Conservation (phyloP, 164 flowering plant species). For the Piper longum region DNA sequence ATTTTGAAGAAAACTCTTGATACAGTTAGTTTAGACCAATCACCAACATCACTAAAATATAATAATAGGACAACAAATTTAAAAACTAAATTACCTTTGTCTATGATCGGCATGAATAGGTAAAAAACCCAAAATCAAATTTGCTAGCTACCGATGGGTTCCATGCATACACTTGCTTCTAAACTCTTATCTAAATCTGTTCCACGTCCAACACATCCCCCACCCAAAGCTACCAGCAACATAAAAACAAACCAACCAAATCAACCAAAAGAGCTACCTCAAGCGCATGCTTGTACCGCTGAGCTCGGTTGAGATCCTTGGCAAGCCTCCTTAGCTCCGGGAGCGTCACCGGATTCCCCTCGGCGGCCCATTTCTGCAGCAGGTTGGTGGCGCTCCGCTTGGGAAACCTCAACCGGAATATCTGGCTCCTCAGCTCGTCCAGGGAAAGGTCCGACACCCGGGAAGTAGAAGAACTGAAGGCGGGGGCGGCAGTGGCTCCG, state of each 20-base stretch:
- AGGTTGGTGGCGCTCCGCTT: slow-evolving; percentile 59
- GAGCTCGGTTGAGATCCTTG: slow-evolving; percentile 52
- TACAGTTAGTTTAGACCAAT: no score
- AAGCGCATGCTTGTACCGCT: slow-evolving; percentile 86
- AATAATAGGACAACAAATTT: no score
- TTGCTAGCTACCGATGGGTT: no score
- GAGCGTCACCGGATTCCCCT: slow-evolving; percentile 36
- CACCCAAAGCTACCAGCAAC: no score
- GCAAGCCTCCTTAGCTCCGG: slow-evolving; percentile 55
- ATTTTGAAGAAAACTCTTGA: no score
- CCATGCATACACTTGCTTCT: no score
- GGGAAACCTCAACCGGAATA: slow-evolving; percentile 69
- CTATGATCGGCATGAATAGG: no score
- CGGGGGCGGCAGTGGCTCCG: background rate
- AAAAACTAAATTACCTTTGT: no score
- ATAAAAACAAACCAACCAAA: background rate
- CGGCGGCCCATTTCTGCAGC: slow-evolving; percentile 56
- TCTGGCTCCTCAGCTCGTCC: slow-evolving; percentile 26
- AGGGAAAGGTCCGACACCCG: background rate
- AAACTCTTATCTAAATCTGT: no score
- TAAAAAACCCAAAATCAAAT: no score
- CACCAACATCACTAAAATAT: no score
- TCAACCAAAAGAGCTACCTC: slow-evolving; percentile 36
- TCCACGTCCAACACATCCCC: no score
- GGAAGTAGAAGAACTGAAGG: background rate